A percentile compares a stretch with the other conserved stretches of the same genome.
Evolutionary conservation across 2,329 filamentous ascomycete species (phyloP).

Genomic region (Pleomassaria siparia): DNA sequence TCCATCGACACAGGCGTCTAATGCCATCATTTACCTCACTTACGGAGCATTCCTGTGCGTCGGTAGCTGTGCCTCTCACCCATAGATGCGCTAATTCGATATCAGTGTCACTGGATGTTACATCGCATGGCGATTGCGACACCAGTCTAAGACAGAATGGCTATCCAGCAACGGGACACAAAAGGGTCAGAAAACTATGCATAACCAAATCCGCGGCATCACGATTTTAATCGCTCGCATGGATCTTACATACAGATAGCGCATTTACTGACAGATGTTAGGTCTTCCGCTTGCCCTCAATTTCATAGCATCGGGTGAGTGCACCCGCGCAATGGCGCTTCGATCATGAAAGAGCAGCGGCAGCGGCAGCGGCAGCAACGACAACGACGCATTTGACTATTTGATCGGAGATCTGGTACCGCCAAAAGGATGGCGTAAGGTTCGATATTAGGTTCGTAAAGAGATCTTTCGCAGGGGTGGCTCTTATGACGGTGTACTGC

Average conservation of each 20-base stretch:
- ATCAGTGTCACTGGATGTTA: slow-evolving; percentile 63
- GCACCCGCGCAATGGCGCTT: slow-evolving; percentile 39
- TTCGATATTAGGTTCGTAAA: slow-evolving; percentile 43
- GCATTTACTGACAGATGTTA: slow-evolving; percentile 44
- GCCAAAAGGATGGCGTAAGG: slow-evolving; percentile 17
- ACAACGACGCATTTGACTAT: slow-evolving; percentile 24
- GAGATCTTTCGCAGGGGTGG: slow-evolving; percentile 39
- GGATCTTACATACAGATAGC: slow-evolving; percentile 6
- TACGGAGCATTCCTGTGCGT: slow-evolving; percentile 76
- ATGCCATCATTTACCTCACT: slow-evolving; percentile 80
- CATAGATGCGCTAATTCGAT: slow-evolving; percentile 16
- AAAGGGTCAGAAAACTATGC: slow-evolving; percentile 60
- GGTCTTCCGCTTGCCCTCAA: slow-evolving; percentile 81
- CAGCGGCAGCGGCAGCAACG: slow-evolving; percentile 69
- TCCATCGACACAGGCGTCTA: slow-evolving; percentile 74
- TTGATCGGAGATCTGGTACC: not conserved
- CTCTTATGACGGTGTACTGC: slow-evolving; percentile 8
- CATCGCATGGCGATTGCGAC: slow-evolving; percentile 58
- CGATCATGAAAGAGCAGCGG: slow-evolving; percentile 46
- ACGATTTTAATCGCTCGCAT: not conserved
- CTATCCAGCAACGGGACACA: slow-evolving; percentile 78
- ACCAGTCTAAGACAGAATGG: slow-evolving; percentile 70
- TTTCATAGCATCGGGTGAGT: slow-evolving; percentile 92
- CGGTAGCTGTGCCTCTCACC: slow-evolving; percentile 11
- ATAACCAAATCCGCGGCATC: slow-evolving; percentile 8